Conservation (phyloP, 1,139 yeast genomes). For the Protomyces lactucae-debilis region DNA sequence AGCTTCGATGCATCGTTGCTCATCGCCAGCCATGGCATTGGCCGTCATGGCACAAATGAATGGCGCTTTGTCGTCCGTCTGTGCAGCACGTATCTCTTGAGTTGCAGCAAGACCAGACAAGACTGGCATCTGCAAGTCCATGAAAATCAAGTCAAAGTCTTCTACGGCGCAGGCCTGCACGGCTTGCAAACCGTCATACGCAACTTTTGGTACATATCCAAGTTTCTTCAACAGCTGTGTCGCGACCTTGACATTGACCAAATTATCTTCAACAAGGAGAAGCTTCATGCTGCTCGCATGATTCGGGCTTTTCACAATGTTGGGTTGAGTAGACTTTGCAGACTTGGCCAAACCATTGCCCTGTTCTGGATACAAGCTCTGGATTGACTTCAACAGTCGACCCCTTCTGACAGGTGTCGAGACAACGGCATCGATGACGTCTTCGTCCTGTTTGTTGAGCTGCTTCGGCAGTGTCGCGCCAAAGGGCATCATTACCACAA, state of each 20-base stretch:
- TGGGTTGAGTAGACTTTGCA: background rate
- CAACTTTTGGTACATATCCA: slow-evolving; percentile 14
- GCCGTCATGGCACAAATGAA: slow-evolving; percentile 85
- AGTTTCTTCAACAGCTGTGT: slow-evolving; percentile 17
- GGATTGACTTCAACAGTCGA: slow-evolving; percentile 2
- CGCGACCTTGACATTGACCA: slow-evolving; percentile 26
- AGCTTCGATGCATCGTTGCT: slow-evolving; percentile 70
- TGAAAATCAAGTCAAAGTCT: slow-evolving; percentile 19
- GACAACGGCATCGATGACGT: slow-evolving; percentile 13
- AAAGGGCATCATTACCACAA: slow-evolving; percentile 23
- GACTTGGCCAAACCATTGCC: background rate
- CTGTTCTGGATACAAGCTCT: slow-evolving; percentile 8
- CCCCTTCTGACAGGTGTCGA: slow-evolving; percentile 14
- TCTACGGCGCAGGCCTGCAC: slow-evolving; percentile 14
- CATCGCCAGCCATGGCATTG: slow-evolving; percentile 86
- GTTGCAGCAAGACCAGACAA: slow-evolving; percentile 23
- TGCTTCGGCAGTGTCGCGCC: slow-evolving; percentile 23
- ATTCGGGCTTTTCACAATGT: slow-evolving; percentile 1
- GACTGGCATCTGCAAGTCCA: slow-evolving; percentile 25
- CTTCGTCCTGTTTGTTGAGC: slow-evolving; percentile 1
- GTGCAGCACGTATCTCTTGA: slow-evolving; percentile 1
- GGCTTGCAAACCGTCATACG: slow-evolving; percentile 22
- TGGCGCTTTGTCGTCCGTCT: slow-evolving; percentile 1
- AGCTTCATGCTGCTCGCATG: background rate
- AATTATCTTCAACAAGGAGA: slow-evolving; percentile 26